Evolutionary conservation across 2,329 filamentous ascomycete genomes (phyloP), one percentile per base, ranked within the genome.

Genomic region (Xylariaceae sp.): DNA sequence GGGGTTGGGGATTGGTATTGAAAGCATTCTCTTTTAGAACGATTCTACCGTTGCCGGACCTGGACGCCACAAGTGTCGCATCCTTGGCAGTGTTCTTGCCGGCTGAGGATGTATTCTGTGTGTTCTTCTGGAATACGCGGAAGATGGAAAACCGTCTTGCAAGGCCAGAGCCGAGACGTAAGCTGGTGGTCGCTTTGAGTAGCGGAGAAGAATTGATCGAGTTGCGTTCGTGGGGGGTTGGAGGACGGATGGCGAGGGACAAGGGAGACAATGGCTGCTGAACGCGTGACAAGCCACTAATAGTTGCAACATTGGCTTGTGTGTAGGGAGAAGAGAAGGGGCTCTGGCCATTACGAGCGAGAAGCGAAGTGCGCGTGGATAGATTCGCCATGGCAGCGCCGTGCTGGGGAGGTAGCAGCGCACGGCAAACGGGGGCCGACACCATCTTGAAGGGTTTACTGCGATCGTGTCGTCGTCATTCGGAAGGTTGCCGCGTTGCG

Each of bases 401-500:
- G 70, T 77, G 74, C 68, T 75, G 76, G 61, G 79, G 79, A 73
- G 44, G 16, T n/a, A 47, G 47, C 58, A 65, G 46, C 53, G 34
- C 56, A 31, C 50, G 61, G 36, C 63, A 59, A 21, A 58, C 44
- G n/a, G 58, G 52, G 31, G 54, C 51, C 46, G 53, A 52, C 49
- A 54, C 58, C 63, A 64, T 65, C 34, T 44, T 57, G 41, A 37
- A 29, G 24, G 8, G 8, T 36, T 33, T 48, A 55, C 21, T 56
- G 47, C 43, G 53, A 45, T 17, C 36, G 53, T 50, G 45, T 51
- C 46, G 56, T 53, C 54, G 45, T 63, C 57, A 46, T 58, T 52
- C 56, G 57, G 54, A 47, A n/a, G 37, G 36, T 37, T 21, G 47
- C 52, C 26, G 54, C 48, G 46, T 31, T 37, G 55, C 44, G 46